Evolutionary conservation across 1,139 yeast species (phyloP), one percentile per base, ranked within the genome.

Genomic region (Blastobotrys buckinghamii): DNA sequence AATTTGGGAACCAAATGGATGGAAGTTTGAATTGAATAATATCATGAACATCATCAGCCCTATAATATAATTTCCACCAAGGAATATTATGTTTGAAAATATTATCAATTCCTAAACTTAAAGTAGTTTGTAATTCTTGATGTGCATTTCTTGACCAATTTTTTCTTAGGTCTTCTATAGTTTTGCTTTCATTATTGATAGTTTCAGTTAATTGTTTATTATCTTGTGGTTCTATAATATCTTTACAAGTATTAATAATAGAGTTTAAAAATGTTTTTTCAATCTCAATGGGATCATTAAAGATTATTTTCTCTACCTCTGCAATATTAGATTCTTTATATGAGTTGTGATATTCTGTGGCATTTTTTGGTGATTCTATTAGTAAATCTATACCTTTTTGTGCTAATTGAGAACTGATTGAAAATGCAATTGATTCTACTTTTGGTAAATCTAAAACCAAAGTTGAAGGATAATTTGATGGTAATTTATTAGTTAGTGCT

Each of bases 1-100:
- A 51, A 6, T 56, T 52, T 2, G 71, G 70, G 42, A 69, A 47
- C 40, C 59, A 65, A 17, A 52, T 47, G 17, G 48, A 45, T 29
- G 53, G 50, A 2, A 59, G 48, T 2, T 53, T 51, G 24, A 57
- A 55, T 7, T 52, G 45, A 2, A 61, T 48, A 6, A 52, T 51
- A 12, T 61, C 59, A 36, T 62, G 61, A 4, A 70, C 62, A 44
- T 70, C 74, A 50, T 70, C 74, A 9, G 64, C 64, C 19, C 60
- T 56, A 51, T 55, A 62, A 50, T 67, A 70, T 27, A 70, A 58
- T 49, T 68, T 67, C 61, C 65, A 69, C 72, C 73, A 70, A 2
- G 71, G 64, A 29, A 68, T 50, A 6, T 56, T 54, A 16, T 51
- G 45, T 20, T 47, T 29, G n/a, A 55, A 51, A 48, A 59, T 51